Conservation (phyloP, 192 early-diverging fungal species). For the Coemansia sp. region DNA sequence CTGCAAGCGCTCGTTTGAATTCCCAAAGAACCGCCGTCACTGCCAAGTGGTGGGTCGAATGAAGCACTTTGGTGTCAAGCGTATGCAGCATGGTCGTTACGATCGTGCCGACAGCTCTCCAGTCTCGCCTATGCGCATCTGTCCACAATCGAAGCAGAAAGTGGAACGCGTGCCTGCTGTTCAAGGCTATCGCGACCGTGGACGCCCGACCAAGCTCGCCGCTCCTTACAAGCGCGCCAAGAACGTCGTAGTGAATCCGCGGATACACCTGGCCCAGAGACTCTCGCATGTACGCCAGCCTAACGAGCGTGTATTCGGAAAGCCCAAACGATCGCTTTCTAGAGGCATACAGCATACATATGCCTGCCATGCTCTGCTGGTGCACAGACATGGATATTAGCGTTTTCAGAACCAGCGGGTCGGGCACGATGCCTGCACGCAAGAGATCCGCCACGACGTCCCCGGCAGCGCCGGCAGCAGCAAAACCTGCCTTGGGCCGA, state of each 20-base stretch:
- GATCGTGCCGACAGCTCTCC: slow-evolving; percentile 12
- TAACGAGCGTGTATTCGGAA: neutral
- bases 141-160: neutral
- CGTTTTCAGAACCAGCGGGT: neutral
- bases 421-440: neutral
- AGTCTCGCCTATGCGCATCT: slow-evolving; percentile 1
- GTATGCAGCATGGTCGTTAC: slow-evolving; percentile 3
- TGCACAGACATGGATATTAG: neutral
- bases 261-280: neutral
- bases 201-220: neutral
- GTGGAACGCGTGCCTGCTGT: neutral
- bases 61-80: slow-evolving; percentile 12
- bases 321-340: neutral
- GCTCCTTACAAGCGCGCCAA: neutral
- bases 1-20: neutral
- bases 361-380: neutral
- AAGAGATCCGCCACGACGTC: neutral
- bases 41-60: slow-evolving; percentile 31
- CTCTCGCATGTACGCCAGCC: neutral
- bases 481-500: neutral
- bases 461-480: neutral
- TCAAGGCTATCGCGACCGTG: neutral
- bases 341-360: neutral
- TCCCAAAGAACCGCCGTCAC: slow-evolving; percentile 9
- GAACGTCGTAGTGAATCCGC: neutral